Evolutionary conservation across 208 protist genomes (phyloP), one percentile per base, ranked within the genome.

Genomic region (Leishmania amazonensis): DNA sequence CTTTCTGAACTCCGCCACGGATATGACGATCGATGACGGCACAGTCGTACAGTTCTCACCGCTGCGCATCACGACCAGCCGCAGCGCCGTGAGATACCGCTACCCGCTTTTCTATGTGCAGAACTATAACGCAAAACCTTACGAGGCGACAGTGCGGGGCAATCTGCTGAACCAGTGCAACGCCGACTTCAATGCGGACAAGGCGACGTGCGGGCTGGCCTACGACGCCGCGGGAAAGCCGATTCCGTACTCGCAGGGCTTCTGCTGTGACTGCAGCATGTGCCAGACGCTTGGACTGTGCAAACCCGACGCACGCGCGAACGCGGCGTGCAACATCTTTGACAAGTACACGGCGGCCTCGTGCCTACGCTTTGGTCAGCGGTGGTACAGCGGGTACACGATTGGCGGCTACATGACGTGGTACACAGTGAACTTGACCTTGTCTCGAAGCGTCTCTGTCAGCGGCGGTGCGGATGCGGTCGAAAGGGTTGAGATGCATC

Each of bases 91-190:
- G 40, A 85, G 87, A 38, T 95, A 96, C 87, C 88, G 87, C 77
- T 96, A 98, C 82, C 95, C 95, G 8, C 28, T 98, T 35, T 94
- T 90, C 79, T 98, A 97, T 84, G 83, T 87, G 53, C 88, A 90
- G 64, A 91, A 95, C 87, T 98, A 92, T 82, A 98, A 98, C 80
- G 88, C 92, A 3, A 89, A 98, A 80, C 93, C 95, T 4, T 95
- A 92, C 79, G 95, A 98, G 80, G 78, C 89, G 54, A 83, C 85
- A 11, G 88, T 96, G 65, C 75, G 73, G 42, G 89, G 88, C 35
- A 83, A 53, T 49, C 45, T 96, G 58, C 53, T 94, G 47, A 79
- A 84, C 24, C 85, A 89, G 74, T 98, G 95, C 85, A 90, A 88
- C 57, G 95, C 90, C 24, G 83, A 85, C 75, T 88, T 87, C 73